Base-by-base conservation (phyloP, 176 grass and related monocot species). In the Raddia guianensis region DNA sequence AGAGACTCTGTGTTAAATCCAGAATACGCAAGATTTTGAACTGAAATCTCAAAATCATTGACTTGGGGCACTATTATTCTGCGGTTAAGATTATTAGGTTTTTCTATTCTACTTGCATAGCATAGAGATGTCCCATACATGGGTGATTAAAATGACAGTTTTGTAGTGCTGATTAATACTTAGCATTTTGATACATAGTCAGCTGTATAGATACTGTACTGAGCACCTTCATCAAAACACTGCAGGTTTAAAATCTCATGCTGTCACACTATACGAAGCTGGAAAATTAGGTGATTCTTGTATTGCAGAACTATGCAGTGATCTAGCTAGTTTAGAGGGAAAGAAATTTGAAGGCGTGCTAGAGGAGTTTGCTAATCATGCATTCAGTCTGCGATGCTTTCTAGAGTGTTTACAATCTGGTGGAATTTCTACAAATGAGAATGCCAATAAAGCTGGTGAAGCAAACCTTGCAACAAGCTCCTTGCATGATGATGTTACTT, bases 241-340 rank as follows among this genome's bases (percentile, higher is more conserved):
- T 90, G 84, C 89, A 98, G 96, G 96, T 87, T 80, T 98, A 80
- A 98, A 98, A 81, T 95, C 92, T 81, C 96, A 95, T 88, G 96
- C 96, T 79, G 96, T 98, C 64, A 98, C 92, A 61, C 92, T 98
- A 27, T 98, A 98, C 19, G 96, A 98, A 83, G 96, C 96, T 74
- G 96, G 96, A 91, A 98, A 98, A 87, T 77, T 98, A 60, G 96
- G 90, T 61, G 86, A 94, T 81, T 98, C 96, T 78, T 89, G 88
- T 73, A 98, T 98, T 86, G 78, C 84, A 11, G 92, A 95, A 40
- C 88, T 98, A 60, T 95, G 92, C 51, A 91, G 82, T 49, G 96
- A 98, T 89, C 90, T 98, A 48, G 88, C 96, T 78, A 93, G 86
- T 77, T 88, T 98, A 89, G 96, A 98, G 76, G 92, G 92, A 63